Conservation (phyloP, 805 yeast genomes). For the Saccharomyces mikatae region DNA sequence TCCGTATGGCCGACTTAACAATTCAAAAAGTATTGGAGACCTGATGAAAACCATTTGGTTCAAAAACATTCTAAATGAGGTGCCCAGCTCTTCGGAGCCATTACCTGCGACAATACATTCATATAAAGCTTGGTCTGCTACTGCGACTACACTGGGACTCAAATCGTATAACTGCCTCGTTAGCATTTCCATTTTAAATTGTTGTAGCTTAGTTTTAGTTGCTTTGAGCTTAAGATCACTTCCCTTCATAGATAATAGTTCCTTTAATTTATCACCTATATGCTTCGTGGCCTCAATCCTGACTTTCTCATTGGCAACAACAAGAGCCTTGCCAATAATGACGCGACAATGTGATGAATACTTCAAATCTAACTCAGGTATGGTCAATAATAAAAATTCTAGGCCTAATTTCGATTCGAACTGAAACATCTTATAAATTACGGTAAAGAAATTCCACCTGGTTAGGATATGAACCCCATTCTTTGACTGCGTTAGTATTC, state of each 20-base stretch:
- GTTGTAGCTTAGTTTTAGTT: slow-evolving; percentile 3
- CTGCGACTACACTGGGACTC: slow-evolving; percentile 44
- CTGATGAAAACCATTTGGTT: slow-evolving; percentile 44
- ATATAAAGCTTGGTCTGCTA: slow-evolving; percentile 49
- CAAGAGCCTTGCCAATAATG: slow-evolving; percentile 56
- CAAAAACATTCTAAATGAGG: slow-evolving; percentile 21
- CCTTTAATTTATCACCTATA: slow-evolving; percentile 31
- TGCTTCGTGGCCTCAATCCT: slow-evolving; percentile 50
- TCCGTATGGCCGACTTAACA: slow-evolving; percentile 62
- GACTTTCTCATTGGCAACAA: slow-evolving; percentile 43
- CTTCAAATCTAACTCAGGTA: slow-evolving; percentile 55
- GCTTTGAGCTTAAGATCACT: background rate
- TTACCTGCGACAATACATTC: slow-evolving; percentile 42
- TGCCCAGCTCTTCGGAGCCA: slow-evolving; percentile 15
- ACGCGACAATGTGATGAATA: slow-evolving; percentile 60
- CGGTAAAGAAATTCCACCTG: slow-evolving; percentile 79
- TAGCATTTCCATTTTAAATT: slow-evolving; percentile 37
- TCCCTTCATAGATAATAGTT: slow-evolving; percentile 1
- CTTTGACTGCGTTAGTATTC: slow-evolving; percentile 51
- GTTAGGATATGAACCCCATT: slow-evolving; percentile 64
- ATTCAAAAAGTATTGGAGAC: slow-evolving; percentile 51
- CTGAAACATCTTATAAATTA: slow-evolving; percentile 62
- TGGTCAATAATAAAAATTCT: slow-evolving; percentile 47
- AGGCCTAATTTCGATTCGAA: slow-evolving; percentile 42
- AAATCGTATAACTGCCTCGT: slow-evolving; percentile 66